phyloP scores from a whole-genome alignment of 106 monocot species.

The Posidonia australis region DNA sequence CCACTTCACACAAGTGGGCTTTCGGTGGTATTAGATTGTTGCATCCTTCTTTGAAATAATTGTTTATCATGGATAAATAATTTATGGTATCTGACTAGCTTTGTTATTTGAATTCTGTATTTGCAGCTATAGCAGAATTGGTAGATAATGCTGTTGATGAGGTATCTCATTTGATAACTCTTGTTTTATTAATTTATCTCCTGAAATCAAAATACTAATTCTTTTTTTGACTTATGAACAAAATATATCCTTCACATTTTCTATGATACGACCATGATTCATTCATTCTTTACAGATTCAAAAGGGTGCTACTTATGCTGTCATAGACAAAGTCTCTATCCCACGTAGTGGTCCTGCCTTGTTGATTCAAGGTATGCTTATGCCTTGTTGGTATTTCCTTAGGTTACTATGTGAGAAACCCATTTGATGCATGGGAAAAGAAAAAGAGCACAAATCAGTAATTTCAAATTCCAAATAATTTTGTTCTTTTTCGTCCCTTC shows the following conservation, averaged over 20 bases:
- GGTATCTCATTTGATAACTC: constrained; percentile 24
- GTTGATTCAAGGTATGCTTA: constrained; percentile 54
- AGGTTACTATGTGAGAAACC: not conserved
- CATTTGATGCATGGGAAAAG: not conserved
- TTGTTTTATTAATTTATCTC: not conserved
- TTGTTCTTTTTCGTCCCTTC: too few species aligned
- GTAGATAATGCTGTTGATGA: constrained; percentile 96
- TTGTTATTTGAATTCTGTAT: not conserved
- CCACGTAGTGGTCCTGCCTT: constrained; percentile 35
- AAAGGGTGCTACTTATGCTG: constrained; percentile 70
- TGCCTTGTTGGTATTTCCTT: not conserved
- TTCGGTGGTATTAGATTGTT: constrained; percentile 61
- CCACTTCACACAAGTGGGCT: constrained; percentile 96
- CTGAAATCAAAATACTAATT: not conserved
- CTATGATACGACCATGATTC: not conserved
- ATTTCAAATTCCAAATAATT: too few species aligned
- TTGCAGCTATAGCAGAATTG: constrained; percentile 87
- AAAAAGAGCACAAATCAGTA: too few species aligned
- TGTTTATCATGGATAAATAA: not conserved
- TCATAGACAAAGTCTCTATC: constrained; percentile 40
- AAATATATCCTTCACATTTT: not conserved
- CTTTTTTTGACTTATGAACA: not conserved
- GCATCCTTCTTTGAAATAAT: not conserved
- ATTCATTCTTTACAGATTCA: constrained; percentile 32
- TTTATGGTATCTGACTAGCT: not conserved